Conservation (phyloP, 495 filamentous ascomycete species). For the Aspergillus incahuasiensis region DNA sequence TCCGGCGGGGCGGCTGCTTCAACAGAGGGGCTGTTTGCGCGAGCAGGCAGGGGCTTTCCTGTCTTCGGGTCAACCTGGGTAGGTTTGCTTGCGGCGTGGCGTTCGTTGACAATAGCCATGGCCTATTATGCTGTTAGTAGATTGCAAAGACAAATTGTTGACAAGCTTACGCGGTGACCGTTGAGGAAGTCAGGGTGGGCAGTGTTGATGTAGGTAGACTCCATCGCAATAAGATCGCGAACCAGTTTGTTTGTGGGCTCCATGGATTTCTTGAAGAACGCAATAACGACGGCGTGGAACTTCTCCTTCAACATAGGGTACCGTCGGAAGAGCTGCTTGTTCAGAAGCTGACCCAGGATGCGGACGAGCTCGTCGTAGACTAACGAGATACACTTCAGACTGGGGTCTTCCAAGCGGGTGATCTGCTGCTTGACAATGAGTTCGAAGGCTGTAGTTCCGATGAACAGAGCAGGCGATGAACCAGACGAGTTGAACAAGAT, state of each 20-base stretch:
- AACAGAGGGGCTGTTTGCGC: constrained; percentile 63
- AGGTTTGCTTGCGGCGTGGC: constrained; percentile 71
- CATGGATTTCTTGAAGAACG: constrained; percentile 97
- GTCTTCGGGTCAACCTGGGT: constrained; percentile 99
- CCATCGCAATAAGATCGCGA: constrained; percentile 88
- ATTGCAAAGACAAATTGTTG: not conserved
- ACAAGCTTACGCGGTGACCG: constrained; percentile 67
- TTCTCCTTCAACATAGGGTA: constrained; percentile 96
- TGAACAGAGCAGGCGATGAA: constrained; percentile 93
- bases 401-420: constrained; percentile 92
- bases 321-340: constrained; percentile 83
- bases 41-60: constrained; percentile 82
- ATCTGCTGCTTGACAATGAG: constrained; percentile 99
- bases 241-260: constrained; percentile 98
- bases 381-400: constrained; percentile 90
- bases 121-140: constrained; percentile 48
- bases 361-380: constrained; percentile 98
- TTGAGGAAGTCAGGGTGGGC: constrained; percentile 98
- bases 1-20: constrained; percentile 48
- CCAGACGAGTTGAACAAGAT: constrained; percentile 98
- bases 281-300: constrained; percentile 88
- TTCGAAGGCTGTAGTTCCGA: constrained; percentile 96
- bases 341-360: constrained; percentile 84
- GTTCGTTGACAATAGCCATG: constrained; percentile 96
- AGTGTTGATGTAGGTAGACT: constrained; percentile 96